Evolutionary conservation across 1,284 basidiomycete genomes (phyloP).

Genomic region (Sphagnurus paluster): DNA sequence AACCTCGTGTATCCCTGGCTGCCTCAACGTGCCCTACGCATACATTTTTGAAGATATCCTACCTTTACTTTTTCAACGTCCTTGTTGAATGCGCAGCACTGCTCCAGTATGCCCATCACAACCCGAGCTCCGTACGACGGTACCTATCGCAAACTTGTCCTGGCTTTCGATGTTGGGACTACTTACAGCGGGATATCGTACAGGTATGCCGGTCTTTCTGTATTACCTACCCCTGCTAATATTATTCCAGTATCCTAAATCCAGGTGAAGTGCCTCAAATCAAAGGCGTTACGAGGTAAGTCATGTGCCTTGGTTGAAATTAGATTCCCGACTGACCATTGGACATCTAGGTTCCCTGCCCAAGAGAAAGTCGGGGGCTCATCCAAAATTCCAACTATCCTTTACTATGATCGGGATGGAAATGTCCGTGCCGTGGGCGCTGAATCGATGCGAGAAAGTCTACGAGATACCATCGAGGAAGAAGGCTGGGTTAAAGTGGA

Average conservation of each 20-base stretch:
- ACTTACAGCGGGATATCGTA: constrained; percentile 23
- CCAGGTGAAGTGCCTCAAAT: constrained; percentile 22
- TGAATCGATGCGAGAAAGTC: constrained; percentile 22
- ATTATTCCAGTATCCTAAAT: constrained; percentile 17
- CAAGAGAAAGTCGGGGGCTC: constrained; percentile 24
- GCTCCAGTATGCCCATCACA: constrained; percentile 1
- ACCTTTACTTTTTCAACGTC: background rate
- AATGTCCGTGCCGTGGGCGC: constrained; percentile 26
- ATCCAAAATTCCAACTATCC: constrained; percentile 27
- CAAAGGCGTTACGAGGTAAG: constrained; percentile 21
- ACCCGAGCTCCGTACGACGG: constrained; percentile 13
- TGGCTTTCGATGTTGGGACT: constrained; percentile 23
- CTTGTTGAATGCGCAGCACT: background rate
- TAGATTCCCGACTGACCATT: too few species aligned
- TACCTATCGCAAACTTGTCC: constrained; percentile 16
- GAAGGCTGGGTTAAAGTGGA: constrained; percentile 25
- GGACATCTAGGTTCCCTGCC: constrained; percentile 23
- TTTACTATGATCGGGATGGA: constrained; percentile 27
- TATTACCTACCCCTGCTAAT: too few species aligned
- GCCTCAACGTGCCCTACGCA: background rate
- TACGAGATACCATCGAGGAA: constrained; percentile 20
- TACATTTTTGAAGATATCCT: background rate
- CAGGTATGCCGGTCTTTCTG: constrained; percentile 15
- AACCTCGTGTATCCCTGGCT: background rate
- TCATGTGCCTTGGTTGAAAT: too few species aligned